Evolutionary conservation across 176 grass and related monocot genomes (phyloP).

Genomic region (Oryza meyeriana): DNA sequence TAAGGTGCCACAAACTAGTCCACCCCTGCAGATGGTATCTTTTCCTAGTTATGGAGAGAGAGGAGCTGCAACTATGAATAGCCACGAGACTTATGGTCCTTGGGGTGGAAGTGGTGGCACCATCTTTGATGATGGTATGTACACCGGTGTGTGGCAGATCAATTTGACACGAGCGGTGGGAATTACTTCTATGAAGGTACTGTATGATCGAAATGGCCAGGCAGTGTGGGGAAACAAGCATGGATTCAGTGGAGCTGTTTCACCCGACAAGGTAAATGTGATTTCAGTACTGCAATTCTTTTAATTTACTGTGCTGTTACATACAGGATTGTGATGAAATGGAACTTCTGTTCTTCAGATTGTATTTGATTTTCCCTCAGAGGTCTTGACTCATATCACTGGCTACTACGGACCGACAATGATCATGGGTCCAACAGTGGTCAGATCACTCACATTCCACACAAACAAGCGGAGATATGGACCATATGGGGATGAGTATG

Average conservation of each 20-base stretch:
- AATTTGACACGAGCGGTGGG: constrained; percentile 70
- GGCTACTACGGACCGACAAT: constrained; percentile 68
- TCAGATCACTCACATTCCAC: constrained; percentile 86
- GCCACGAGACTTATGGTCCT: constrained; percentile 64
- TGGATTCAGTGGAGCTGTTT: constrained; percentile 66
- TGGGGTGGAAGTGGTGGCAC: constrained; percentile 95
- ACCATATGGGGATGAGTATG: constrained; percentile 74
- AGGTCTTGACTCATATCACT: constrained; percentile 84
- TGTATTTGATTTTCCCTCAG: constrained; percentile 75
- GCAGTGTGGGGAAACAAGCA: constrained; percentile 96
- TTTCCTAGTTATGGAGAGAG: constrained; percentile 47
- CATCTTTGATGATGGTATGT: constrained; percentile 91
- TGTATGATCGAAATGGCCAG: constrained; percentile 89
- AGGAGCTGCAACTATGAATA: constrained; percentile 28
- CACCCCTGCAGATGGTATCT: constrained; percentile 50
- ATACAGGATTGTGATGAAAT: not conserved
- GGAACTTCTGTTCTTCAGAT: constrained; percentile 42
- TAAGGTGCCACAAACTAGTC: constrained; percentile 42
- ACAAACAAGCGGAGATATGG: constrained; percentile 69
- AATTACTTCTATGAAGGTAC: constrained; percentile 69
- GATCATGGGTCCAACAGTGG: constrained; percentile 75
- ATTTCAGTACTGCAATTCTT: not conserved
- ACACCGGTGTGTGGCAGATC: constrained; percentile 81
- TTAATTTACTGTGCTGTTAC: not conserved
- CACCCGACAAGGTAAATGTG: constrained; percentile 63